A percentile compares a stretch with the other conserved stretches of the same genome.
phyloP scores from a whole-genome alignment of 2,329 filamentous ascomycete genomes.

The Paecilomyces variotii region DNA sequence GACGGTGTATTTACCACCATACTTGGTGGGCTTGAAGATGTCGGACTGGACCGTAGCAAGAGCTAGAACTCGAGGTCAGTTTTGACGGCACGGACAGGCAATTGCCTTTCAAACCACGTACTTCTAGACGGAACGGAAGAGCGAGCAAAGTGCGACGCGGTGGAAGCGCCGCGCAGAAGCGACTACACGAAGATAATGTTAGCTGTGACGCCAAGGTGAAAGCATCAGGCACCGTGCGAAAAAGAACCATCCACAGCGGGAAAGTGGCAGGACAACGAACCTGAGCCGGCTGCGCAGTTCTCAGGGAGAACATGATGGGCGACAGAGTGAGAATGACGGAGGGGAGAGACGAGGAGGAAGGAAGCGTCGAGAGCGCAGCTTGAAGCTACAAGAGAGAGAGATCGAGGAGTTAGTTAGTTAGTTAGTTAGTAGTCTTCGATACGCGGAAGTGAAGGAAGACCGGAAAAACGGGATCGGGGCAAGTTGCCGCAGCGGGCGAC shows the following conservation, averaged over 20 bases:
- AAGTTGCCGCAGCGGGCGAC: neutral
- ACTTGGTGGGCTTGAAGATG: slow-evolving; percentile 99
- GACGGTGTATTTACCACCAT: slow-evolving; percentile 98
- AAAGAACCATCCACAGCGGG: neutral
- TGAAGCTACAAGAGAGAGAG: slow-evolving; percentile 5
- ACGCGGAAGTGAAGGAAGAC: slow-evolving; percentile 8
- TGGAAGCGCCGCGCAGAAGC: slow-evolving; percentile 48
- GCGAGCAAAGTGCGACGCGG: slow-evolving; percentile 39
- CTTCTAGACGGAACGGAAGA: slow-evolving; percentile 48
- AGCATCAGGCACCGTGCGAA: slow-evolving; percentile 28
- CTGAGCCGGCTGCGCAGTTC: slow-evolving; percentile 35
- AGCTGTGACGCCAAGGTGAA: slow-evolving; percentile 38
- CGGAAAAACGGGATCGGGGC: slow-evolving; percentile 19
- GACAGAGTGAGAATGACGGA: slow-evolving; percentile 11
- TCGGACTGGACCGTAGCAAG: slow-evolving; percentile 83
- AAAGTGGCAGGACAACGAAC: slow-evolving; percentile 17
- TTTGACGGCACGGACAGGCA: neutral
- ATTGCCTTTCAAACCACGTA: slow-evolving; percentile 28
- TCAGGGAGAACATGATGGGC: slow-evolving; percentile 29
- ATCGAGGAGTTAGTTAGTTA: neutral
- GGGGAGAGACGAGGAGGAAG: slow-evolving; percentile 6
- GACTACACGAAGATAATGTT: slow-evolving; percentile 40
- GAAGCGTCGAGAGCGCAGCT: slow-evolving; percentile 4
- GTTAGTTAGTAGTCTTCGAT: neutral
- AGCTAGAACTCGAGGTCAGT: slow-evolving; percentile 29